These are phyloP conservation scores for Margaritispora aquatica DNA, from an alignment of 495 filamentous ascomycete species.

Conservation along the genomic window DNA sequence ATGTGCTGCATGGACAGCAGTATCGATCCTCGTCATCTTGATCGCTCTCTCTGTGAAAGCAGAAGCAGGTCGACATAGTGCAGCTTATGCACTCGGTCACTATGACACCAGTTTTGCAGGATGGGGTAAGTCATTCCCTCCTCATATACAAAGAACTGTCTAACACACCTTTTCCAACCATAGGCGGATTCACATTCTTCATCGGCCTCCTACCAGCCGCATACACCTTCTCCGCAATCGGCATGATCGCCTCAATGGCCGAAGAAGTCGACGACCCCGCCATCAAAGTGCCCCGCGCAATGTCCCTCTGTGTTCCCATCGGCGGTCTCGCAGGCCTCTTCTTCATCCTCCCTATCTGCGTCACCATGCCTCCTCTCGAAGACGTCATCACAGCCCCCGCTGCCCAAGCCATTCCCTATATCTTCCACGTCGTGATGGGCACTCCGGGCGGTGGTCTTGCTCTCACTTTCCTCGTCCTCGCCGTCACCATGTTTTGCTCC, in stretches of 20 bases:
- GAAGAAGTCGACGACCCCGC: constrained; percentile 41
- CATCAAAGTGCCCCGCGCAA: constrained; percentile 39
- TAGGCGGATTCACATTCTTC: constrained; percentile 39
- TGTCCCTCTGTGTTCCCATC: constrained; percentile 36
- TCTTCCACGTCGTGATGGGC: constrained; percentile 42
- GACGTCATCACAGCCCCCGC: constrained; percentile 36
- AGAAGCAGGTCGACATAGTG: constrained; percentile 35
- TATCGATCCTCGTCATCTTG: constrained; percentile 37
- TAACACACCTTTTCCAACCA: no score
- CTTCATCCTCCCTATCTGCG: constrained; percentile 42
- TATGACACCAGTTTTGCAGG: constrained; percentile 35
- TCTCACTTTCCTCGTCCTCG: constrained; percentile 35
- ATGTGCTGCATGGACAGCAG: constrained; percentile 39
- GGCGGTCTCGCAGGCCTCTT: constrained; percentile 38
- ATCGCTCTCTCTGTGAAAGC: constrained; percentile 38
- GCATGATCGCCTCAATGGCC: constrained; percentile 47
- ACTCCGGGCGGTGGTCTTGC: constrained; percentile 32
- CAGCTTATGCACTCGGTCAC: constrained; percentile 36
- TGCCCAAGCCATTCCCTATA: constrained; percentile 41
- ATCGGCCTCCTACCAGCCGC: constrained; percentile 46
- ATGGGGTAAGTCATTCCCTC: no score
- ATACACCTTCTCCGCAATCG: constrained; percentile 45
- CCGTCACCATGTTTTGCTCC: constrained; percentile 30
- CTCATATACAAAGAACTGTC: no score
- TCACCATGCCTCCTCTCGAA: constrained; percentile 37